phyloP scores from a whole-genome alignment of 2,329 filamentous ascomycete genomes.

The Cercospora zeina region DNA sequence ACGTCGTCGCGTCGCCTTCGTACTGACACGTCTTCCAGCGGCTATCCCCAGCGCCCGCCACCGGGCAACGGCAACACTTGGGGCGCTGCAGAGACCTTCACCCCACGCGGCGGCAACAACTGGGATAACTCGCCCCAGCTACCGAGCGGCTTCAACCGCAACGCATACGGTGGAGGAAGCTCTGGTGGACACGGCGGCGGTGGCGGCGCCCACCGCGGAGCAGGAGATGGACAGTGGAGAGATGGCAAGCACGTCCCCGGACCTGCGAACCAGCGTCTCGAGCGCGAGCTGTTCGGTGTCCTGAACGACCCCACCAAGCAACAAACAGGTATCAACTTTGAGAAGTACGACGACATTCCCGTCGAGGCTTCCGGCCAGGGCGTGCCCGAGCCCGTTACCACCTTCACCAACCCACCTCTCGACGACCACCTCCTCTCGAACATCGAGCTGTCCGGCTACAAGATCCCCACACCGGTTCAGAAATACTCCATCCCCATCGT shows the following conservation, averaged over 20 bases:
- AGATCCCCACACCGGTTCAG: conserved; percentile 93
- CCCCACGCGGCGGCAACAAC: conserved; percentile 44
- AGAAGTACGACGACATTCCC: conserved; percentile 99
- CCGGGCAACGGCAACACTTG: conserved; percentile 46
- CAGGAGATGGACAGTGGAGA: conserved; percentile 93
- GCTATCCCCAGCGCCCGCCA: conserved; percentile 42
- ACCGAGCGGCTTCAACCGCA: conserved; percentile 58
- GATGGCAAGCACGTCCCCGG: conserved; percentile 96
- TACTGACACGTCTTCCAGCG: conserved; percentile 43
- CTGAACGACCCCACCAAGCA: conserved; percentile 92
- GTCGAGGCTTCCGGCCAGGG: conserved; percentile 94
- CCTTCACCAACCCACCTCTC: conserved; percentile 91
- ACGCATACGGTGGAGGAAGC: conserved; percentile 60
- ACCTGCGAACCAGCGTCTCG: conserved; percentile 80
- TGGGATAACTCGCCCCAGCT: conserved; percentile 45
- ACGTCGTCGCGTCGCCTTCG: neutral
- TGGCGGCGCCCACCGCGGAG: conserved; percentile 67
- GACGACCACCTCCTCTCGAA: conserved; percentile 91
- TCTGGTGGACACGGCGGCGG: conserved; percentile 52
- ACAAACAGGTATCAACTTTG: conserved; percentile 98
- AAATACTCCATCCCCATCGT: conserved; percentile 99
- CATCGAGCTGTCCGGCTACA: conserved; percentile 92
- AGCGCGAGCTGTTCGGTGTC: conserved; percentile 93
- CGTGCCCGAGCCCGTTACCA: conserved; percentile 85
- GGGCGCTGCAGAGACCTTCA: conserved; percentile 59